Percentiles rank a stretch among this genome's conserved stretches.
These are phyloP conservation scores for Polysphondylium violaceum DNA, from an alignment of 78 protist genomes.

Conservation along the genomic window DNA sequence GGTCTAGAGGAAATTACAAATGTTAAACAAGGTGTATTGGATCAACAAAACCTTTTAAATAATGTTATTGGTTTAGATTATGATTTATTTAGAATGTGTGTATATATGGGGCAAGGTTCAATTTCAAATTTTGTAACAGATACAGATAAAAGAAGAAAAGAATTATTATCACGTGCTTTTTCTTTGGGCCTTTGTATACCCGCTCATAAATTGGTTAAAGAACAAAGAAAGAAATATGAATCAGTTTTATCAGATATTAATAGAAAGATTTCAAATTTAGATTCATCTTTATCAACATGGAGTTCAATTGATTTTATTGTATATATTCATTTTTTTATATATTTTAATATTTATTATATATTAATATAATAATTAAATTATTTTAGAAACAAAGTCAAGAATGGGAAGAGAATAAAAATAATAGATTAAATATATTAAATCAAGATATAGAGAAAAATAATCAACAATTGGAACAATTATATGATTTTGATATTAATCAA, in stretches of 20 bases:
- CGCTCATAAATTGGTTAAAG: constrained; percentile 41
- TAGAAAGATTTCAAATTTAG: not conserved
- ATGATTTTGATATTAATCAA: not conserved
- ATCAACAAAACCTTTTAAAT: constrained; percentile 38
- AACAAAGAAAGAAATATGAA: constrained; percentile 43
- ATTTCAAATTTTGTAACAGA: constrained; percentile 61
- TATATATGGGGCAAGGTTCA: constrained; percentile 70
- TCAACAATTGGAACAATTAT: not conserved
- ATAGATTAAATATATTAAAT: no score
- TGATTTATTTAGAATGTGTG: constrained; percentile 71
- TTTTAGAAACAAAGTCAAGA: not conserved
- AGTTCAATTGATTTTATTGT: constrained; percentile 9
- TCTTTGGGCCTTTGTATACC: constrained; percentile 67
- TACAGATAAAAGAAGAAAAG: constrained; percentile 48
- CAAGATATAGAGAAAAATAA: not conserved
- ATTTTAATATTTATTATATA: not conserved
- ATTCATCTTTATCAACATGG: constrained; percentile 49
- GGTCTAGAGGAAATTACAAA: constrained; percentile 2
- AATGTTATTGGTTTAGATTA: constrained; percentile 63
- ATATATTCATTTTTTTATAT: no score
- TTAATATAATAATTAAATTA: not conserved
- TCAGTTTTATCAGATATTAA: not conserved
- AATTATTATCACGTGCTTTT: constrained; percentile 37
- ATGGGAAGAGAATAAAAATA: not conserved
- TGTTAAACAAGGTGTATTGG: constrained; percentile 40